phyloP scores from a whole-genome alignment of 495 filamentous ascomycete species.

The Annulohypoxylon nitens region DNA sequence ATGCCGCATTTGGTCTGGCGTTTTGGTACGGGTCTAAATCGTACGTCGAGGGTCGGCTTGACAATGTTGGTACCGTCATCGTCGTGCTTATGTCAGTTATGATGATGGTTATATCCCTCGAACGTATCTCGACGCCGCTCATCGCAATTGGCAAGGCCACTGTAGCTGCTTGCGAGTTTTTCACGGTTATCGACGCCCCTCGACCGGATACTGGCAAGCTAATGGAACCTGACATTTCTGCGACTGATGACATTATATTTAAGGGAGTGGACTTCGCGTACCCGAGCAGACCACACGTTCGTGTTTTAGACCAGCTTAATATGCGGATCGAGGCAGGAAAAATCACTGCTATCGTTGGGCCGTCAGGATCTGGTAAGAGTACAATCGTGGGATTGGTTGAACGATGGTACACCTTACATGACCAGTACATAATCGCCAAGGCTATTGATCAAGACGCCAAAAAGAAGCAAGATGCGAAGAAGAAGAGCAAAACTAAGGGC shows the following conservation, averaged over 20 bases:
- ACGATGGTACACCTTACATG: slow-evolving; percentile 85
- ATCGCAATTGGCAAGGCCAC: slow-evolving; percentile 66
- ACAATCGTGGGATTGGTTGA: slow-evolving; percentile 93
- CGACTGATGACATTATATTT: slow-evolving; percentile 70
- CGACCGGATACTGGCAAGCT: slow-evolving; percentile 59
- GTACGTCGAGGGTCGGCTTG: slow-evolving; percentile 55
- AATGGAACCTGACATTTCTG: slow-evolving; percentile 60
- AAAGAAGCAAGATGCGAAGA: slow-evolving; percentile 57
- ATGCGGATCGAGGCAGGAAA: slow-evolving; percentile 78
- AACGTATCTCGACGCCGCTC: slow-evolving; percentile 65
- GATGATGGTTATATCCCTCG: slow-evolving; percentile 62
- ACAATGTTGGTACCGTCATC: slow-evolving; percentile 60
- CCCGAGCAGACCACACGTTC: slow-evolving; percentile 74
- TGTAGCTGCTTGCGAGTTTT: slow-evolving; percentile 68
- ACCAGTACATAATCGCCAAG: slow-evolving; percentile 63
- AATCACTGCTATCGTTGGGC: slow-evolving; percentile 88
- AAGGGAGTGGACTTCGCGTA: slow-evolving; percentile 74
- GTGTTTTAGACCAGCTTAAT: slow-evolving; percentile 68
- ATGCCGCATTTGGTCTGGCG: slow-evolving; percentile 58
- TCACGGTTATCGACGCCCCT: slow-evolving; percentile 68
- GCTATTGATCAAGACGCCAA: slow-evolving; percentile 60
- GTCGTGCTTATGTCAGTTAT: slow-evolving; percentile 70
- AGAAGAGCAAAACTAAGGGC: slow-evolving; percentile 49
- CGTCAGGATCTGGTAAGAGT: slow-evolving; percentile 88
- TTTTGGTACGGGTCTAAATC: slow-evolving; percentile 68